Conservation (phyloP, 202 grass and related monocot species). For the Saccharum hybrid region DNA sequence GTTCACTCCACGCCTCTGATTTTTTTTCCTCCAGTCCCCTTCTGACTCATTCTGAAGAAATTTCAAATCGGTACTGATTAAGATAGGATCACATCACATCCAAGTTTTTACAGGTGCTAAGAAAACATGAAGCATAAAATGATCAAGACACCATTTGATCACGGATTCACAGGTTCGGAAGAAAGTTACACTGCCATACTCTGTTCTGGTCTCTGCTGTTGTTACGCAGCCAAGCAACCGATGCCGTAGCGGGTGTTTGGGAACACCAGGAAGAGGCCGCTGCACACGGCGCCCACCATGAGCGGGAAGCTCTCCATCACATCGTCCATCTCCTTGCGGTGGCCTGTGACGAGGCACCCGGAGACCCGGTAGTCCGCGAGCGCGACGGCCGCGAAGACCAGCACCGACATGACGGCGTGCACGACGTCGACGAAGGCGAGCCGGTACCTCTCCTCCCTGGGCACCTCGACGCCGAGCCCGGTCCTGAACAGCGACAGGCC, state of each 20-base stretch:
- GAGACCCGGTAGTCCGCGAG: constrained; percentile 58
- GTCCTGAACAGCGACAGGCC: constrained; percentile 58
- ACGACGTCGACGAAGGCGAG: constrained; percentile 62
- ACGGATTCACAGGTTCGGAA: background rate
- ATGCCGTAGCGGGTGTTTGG: constrained; percentile 70
- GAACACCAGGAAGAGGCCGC: constrained; percentile 66
- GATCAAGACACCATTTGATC: background rate
- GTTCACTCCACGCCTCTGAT: background rate
- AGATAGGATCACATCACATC: background rate
- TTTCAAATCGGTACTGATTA: background rate
- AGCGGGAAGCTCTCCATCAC: constrained; percentile 78
- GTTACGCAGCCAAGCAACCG: constrained; percentile 57
- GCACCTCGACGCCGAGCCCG: constrained; percentile 56
- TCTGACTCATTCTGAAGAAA: background rate
- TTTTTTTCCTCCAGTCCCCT: no score
- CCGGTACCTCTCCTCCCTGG: constrained; percentile 52
- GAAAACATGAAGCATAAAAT: background rate
- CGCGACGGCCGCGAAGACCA: constrained; percentile 63
- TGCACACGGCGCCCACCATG: constrained; percentile 66
- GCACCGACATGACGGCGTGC: constrained; percentile 66
- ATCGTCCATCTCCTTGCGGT: constrained; percentile 64
- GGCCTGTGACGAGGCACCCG: constrained; percentile 51
- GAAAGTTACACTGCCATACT: background rate
- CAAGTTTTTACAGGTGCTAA: background rate
- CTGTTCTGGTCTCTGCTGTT: background rate